A percentile compares a stretch with the other conserved stretches of the same genome.
Evolutionary conservation across 139 green algal genomes (phyloP).

Genomic region (Coccomyxa sp.): DNA sequence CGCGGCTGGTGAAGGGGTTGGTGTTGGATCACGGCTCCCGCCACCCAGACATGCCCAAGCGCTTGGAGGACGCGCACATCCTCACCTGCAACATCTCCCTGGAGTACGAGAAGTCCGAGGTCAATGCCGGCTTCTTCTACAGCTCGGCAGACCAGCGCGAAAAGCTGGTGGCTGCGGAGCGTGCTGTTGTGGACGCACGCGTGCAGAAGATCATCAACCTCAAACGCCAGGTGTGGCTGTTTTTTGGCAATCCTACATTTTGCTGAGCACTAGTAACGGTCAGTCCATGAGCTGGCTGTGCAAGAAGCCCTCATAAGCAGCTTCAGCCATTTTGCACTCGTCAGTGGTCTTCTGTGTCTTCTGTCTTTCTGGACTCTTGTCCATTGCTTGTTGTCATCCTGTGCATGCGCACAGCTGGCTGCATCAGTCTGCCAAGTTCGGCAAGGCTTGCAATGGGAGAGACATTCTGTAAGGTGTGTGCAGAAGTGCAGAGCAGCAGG

Average conservation of each 20-base stretch:
- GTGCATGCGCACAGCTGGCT: too few relatives aligned
- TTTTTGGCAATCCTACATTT: too few relatives aligned
- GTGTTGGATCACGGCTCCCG: slow-evolving; percentile 95
- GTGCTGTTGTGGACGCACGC: slow-evolving; percentile 86
- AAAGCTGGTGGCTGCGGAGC: slow-evolving; percentile 93
- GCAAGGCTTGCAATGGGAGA: too few relatives aligned
- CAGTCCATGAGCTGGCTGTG: too few relatives aligned
- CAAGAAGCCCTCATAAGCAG: neutral
- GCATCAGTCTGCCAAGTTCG: too few relatives aligned
- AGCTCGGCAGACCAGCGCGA: slow-evolving; percentile 91
- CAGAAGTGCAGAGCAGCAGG: too few relatives aligned
- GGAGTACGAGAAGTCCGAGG: slow-evolving; percentile 98
- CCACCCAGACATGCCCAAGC: slow-evolving; percentile 98
- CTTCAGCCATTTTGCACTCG: too few relatives aligned
- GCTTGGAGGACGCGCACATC: slow-evolving; percentile 86
- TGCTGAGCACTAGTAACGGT: too few relatives aligned
- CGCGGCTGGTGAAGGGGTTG: slow-evolving; percentile 84
- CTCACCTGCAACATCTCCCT: slow-evolving; percentile 96
- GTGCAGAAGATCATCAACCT: slow-evolving; percentile 92
- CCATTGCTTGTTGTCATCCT: too few relatives aligned
- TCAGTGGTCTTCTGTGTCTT: too few relatives aligned
- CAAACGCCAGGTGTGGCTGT: slow-evolving; percentile 75
- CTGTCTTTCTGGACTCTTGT: too few relatives aligned
- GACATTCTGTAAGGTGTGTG: too few relatives aligned
- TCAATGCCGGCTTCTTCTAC: slow-evolving; percentile 94